Evolutionary conservation across 768 basidiomycete species (phyloP), one percentile per base, ranked within the genome.

Genomic region (Leccinellum luteum): DNA sequence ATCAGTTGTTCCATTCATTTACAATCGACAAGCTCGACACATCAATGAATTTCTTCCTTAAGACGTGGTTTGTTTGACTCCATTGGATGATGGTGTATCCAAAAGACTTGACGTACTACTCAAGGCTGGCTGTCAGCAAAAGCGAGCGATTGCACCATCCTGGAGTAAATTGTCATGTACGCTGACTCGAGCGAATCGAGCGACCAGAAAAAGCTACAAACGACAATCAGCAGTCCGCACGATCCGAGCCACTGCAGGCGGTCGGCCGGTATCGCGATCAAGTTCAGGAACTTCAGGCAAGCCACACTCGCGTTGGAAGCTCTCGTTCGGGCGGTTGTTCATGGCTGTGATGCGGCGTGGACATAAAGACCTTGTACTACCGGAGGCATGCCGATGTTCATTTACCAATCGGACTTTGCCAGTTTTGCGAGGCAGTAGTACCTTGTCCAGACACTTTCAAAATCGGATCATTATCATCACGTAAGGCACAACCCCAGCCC

Each of bases 191-290:
- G n/a, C 25, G 15, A 17, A 44, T 44, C 38, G 30, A 51, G 13
- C 9, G 32, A 55, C 4, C 6, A 15, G 5, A 5, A 8, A 48
- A 4, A 60, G 58, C 59, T 43, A 79, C 80, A 73, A 35, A 80
- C 76, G 14, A 73, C 60, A 50, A 75, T 3, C 32, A 34, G 34
- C 72, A 1, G 64, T 66, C 68, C 71, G 77, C 66, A 78, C 47
- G 4, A 68, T n/a, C n/a, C n/a, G n/a, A n/a, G n/a, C n/a, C n/a
- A n/a, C n/a, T n/a, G n/a, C n/a, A n/a, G n/a, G n/a, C n/a, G n/a
- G n/a, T n/a, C n/a, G n/a, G n/a, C n/a, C n/a, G n/a, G n/a, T n/a
- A n/a, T n/a, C n/a, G n/a, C n/a, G n/a, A n/a, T n/a, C n/a, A n/a
- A n/a, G n/a, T n/a, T n/a, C n/a, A n/a, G n/a, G n/a, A n/a, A n/a